Base-by-base conservation (phyloP, 2,329 filamentous ascomycete genomes). In the Neocucurbitaria cava region DNA sequence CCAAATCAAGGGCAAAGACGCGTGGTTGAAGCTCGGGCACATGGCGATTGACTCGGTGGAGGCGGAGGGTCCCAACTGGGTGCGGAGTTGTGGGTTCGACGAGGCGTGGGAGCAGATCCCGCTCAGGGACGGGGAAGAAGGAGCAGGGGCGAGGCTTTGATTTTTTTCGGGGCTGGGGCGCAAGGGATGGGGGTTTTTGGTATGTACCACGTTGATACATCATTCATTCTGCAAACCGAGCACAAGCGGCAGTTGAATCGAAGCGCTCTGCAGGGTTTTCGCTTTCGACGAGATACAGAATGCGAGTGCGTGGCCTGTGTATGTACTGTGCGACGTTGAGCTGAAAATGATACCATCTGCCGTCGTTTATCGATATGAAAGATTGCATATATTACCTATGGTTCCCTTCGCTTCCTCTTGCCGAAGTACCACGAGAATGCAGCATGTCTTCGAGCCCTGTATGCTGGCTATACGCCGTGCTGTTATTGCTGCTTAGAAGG, bases 11-110 rank as follows among this genome's bases (percentile, higher is more conserved):
- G 80, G 80, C 0, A n/a, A n/a, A n/a, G 80, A 82, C 3, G 78
- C 84, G 65, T 92, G 88, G 88, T 69, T 81, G 50, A 84, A 80
- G 68, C 69, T 89, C 45, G 81, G 82, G 21, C 82, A 87, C 65
- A 79, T 91, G 76, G 81, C 86, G 10, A 76, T 89, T 46, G 87
- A 90, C 69, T 82, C 82, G 18, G 83, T 86, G 11, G 84, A 89
- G 68, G 77, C 74, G 1, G 74, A 77, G 1, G 82, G 80, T 3
- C 71, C 73, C 1, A 74, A 69, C 26, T 92, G 88, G 88, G 83
- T 89, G 11, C 78, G 85, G 20, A 82, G 81, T 42, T 80, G 82
- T 38, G 89, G 89, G 0, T 85, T 89, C 61, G 81, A 86, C 1
- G 81, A 88, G 66, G 86, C 87, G 3, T 92, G 90, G 89, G 76